Evolutionary conservation across 2,329 filamentous ascomycete genomes (phyloP).

Genomic region (Xylariales sp.): DNA sequence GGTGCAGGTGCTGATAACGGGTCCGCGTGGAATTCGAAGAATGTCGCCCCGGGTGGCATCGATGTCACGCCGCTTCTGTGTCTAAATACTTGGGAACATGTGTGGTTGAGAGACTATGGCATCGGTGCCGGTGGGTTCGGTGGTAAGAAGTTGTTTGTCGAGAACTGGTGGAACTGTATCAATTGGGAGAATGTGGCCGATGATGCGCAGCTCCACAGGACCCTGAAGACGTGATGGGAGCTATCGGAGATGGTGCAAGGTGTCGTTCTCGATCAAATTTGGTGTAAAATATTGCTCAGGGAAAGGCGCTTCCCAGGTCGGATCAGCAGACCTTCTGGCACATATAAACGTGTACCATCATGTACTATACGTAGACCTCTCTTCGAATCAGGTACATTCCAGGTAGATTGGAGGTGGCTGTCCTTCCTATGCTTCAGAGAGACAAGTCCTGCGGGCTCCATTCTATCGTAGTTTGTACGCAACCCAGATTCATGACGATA

Average conservation of each 20-base stretch:
- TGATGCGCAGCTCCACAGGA: conserved; percentile 21
- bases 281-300: neutral
- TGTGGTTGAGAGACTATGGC: conserved; percentile 79
- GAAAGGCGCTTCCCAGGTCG: neutral
- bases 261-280: neutral
- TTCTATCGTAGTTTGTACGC: too few species aligned
- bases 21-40: conserved; percentile 20
- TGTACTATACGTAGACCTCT: conserved; percentile 7
- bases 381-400: too few species aligned
- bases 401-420: too few species aligned
- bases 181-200: conserved; percentile 74
- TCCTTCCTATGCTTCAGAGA: neutral
- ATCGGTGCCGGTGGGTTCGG: conserved; percentile 50
- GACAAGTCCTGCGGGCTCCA: too few species aligned
- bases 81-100: conserved; percentile 95
- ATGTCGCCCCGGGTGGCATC: conserved; percentile 58
- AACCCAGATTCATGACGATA: too few species aligned
- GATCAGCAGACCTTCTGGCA: conserved; percentile 1
- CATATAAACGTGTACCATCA: conserved; percentile 7
- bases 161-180: conserved; percentile 82
- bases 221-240: conserved; percentile 1
- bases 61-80: conserved; percentile 76
- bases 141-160: conserved; percentile 72
- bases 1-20: conserved; percentile 20
- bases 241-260: neutral